Percentiles rank a stretch among this genome's conserved stretches.
These are phyloP conservation scores for Linnemannia exigua DNA, from an alignment of 192 early-diverging fungal genomes.

Conservation along the genomic window DNA sequence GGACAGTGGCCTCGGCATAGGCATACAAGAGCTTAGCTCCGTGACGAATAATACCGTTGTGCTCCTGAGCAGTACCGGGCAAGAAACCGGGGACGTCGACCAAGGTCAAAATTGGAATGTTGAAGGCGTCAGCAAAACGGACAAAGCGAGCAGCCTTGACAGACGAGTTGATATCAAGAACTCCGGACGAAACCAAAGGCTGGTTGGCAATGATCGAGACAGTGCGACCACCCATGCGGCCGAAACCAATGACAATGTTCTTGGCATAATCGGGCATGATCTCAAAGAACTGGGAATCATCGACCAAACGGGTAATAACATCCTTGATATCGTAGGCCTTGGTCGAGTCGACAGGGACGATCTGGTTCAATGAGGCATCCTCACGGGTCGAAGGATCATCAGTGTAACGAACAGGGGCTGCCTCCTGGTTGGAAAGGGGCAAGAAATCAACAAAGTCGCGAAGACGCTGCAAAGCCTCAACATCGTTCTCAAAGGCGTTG, in stretches of 20 bases:
- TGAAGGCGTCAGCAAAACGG: slow-evolving; percentile 97
- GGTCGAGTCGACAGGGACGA: slow-evolving; percentile 92
- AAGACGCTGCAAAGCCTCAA: slow-evolving; percentile 86
- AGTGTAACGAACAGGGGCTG: slow-evolving; percentile 72
- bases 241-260: slow-evolving; percentile 95
- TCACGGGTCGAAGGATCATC: slow-evolving; percentile 76
- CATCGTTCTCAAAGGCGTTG: slow-evolving; percentile 93
- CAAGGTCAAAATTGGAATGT: slow-evolving; percentile 93
- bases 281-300: slow-evolving; percentile 91
- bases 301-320: slow-evolving; percentile 85
- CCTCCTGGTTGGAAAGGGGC: slow-evolving; percentile 86
- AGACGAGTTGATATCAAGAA: slow-evolving; percentile 94
- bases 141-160: slow-evolving; percentile 98
- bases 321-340: slow-evolving; percentile 97
- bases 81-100: slow-evolving; percentile 98
- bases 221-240: slow-evolving; percentile 85
- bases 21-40: slow-evolving; percentile 98
- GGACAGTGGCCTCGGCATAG: slow-evolving; percentile 95
- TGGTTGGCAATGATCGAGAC: slow-evolving; percentile 96
- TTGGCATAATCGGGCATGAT: slow-evolving; percentile 92
- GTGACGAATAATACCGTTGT: slow-evolving; percentile 95
- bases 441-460: slow-evolving; percentile 92
- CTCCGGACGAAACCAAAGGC: slow-evolving; percentile 94
- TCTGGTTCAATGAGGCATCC: slow-evolving; percentile 85
- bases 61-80: slow-evolving; percentile 95